Evolutionary conservation across 495 filamentous ascomycete species (phyloP), one percentile per base, ranked within the genome.

Genomic region (Cercophora samala): DNA sequence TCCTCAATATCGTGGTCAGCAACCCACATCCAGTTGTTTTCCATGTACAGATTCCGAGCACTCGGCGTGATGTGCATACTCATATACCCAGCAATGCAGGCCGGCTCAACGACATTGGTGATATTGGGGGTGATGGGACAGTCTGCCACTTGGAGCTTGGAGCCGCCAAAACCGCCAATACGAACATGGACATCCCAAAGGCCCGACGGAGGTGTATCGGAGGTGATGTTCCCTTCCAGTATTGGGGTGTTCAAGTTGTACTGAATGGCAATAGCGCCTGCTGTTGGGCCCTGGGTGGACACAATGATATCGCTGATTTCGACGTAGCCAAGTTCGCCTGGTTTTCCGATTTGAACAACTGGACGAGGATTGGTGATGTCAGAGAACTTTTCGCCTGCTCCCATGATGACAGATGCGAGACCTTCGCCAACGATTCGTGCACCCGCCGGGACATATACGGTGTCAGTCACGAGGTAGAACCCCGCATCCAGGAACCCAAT

Each of bases 11-110:
- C 93, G 78, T 97, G 93, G 73, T 97, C 94, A 1, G 93, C 88
- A 29, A 92, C 91, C 93, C 94, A 98, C 72, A 91, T 87, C 94
- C 94, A 98, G 67, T 85, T 88, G 77, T 98, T 97, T 78, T 97
- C 93, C 59, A 96, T 77, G 75, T 96, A 95, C 11, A 86, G 68
- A 18, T 88, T 85, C 23, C 85, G 85, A 0, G 85, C 90, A n/a
- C 84, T 80, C 58, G 84, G 75, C 2, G 92, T 93, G 55, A 97
- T 79, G 72, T 96, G 92, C 46, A 98, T 80, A 63, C 93, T 85
- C 79, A 93, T 83, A 81, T 93, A 93, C 2, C 90, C 86, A 8
- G 87, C 90, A 72, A 84, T 85, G 73, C 90, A 93, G 0, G 70
- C 73, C n/a, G 77, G 78, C 67, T 77, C 73, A 65, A 86, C 82